A percentile compares a stretch with the other conserved stretches of the same genome.
Evolutionary conservation across 1,284 basidiomycete species (phyloP).

Genomic region (Lentinula novae-zelandiae): DNA sequence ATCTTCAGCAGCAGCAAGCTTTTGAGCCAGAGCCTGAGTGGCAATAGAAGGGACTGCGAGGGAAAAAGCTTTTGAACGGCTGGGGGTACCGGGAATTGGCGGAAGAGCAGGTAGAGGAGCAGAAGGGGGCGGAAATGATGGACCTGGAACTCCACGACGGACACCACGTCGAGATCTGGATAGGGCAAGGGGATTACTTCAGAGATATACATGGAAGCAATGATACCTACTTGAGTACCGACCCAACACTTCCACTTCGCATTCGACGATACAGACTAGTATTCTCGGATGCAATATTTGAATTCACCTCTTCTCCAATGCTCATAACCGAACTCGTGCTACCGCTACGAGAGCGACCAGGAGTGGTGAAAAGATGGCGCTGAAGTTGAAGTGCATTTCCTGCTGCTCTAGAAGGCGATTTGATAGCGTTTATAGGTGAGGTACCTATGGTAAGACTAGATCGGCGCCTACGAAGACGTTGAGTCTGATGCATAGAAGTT

Average conservation of each 20-base stretch:
- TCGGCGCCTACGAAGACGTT: constrained; percentile 44
- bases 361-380: constrained; percentile 26
- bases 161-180: constrained; percentile 4
- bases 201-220: background rate
- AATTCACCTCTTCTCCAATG: constrained; percentile 12
- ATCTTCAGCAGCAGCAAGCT: background rate
- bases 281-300: constrained; percentile 24
- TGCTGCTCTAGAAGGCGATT: constrained; percentile 45
- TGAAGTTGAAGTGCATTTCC: constrained; percentile 40
- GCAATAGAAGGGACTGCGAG: background rate
- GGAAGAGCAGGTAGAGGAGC: constrained; percentile 8
- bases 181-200: background rate
- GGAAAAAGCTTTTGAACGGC: background rate
- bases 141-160: constrained; percentile 1
- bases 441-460: constrained; percentile 48
- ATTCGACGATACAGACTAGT: constrained; percentile 41
- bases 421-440: constrained; percentile 46
- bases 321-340: constrained; percentile 27
- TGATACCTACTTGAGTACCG: constrained; percentile 30
- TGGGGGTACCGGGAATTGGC: constrained; percentile 1
- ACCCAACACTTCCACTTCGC: constrained; percentile 45
- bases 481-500: constrained; percentile 13
- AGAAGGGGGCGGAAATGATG: constrained; percentile 7
- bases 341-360: constrained; percentile 34
- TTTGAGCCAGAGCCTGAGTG: background rate